Conservation (phyloP, 2,329 filamentous ascomycete species). For the Colletotrichum kahawae region DNA sequence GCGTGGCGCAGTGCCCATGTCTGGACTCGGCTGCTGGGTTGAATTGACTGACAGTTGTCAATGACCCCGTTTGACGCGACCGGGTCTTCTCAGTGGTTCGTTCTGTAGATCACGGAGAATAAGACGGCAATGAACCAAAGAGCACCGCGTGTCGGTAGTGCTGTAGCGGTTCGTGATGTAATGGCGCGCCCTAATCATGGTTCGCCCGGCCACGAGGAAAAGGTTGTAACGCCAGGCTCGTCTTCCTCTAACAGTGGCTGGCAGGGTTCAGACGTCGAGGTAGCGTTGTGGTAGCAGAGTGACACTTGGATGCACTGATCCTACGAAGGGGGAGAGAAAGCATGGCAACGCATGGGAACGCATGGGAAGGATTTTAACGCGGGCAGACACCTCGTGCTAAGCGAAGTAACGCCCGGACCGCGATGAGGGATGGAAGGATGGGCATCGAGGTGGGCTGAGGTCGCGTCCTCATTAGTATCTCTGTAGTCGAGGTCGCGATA, state of each 20-base stretch:
- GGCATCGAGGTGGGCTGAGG: neutral
- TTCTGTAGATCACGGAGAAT: neutral
- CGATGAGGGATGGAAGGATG: neutral
- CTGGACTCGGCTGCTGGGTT: neutral
- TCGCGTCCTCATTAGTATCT: neutral
- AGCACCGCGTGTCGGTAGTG: neutral
- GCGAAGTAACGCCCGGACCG: neutral
- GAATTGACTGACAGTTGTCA: neutral
- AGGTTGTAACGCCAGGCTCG: slow-evolving; percentile 15
- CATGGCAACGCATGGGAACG: neutral
- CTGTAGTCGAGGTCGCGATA: neutral
- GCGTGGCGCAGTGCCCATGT: neutral
- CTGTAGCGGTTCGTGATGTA: neutral
- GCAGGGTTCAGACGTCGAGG: slow-evolving; percentile 7
- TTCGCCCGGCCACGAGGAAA: neutral
- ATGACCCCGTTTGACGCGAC: neutral
- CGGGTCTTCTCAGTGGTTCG: neutral
- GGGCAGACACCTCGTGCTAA: neutral
- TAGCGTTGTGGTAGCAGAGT: neutral
- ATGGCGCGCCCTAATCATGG: neutral
- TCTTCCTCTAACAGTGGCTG: slow-evolving; percentile 17
- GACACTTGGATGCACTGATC: slow-evolving; percentile 10
- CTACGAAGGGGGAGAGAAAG: neutral
- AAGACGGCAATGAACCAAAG: neutral
- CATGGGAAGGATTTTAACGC: neutral